Conservation (phyloP, 257 asterid genomes). For the Apocynum venetum region DNA sequence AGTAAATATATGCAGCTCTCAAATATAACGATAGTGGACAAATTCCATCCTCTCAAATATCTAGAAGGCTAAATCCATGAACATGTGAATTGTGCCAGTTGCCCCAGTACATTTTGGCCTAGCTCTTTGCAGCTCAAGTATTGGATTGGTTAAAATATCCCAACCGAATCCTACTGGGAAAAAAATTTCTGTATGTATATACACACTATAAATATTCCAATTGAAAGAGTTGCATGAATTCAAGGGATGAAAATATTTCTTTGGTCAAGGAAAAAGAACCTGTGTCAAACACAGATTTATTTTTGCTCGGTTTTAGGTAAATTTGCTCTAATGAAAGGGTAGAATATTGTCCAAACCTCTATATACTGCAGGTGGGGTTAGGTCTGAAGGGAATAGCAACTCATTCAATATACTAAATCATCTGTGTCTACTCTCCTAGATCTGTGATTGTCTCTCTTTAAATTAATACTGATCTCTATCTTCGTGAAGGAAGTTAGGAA, state of each 20-base stretch:
- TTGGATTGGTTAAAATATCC: not conserved
- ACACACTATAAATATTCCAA: too few species aligned
- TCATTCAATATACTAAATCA: not conserved
- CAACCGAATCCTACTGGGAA: not conserved
- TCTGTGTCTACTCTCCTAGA: not conserved
- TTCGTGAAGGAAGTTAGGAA: not conserved
- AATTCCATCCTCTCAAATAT: not conserved
- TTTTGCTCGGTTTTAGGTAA: not conserved
- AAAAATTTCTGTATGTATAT: too few species aligned
- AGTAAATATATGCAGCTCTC: too few species aligned
- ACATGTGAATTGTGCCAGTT: not conserved
- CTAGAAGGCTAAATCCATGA: not conserved
- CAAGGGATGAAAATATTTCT: not conserved
- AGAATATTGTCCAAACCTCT: not conserved
- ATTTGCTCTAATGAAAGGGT: not conserved
- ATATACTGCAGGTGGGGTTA: not conserved
- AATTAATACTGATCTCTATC: not conserved
- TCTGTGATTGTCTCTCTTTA: not conserved
- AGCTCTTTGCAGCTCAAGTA: not conserved
- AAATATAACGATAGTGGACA: not conserved
- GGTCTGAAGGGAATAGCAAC: not conserved
- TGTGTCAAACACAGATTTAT: not conserved
- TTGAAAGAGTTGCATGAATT: not conserved
- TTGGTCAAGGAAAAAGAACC: not conserved
- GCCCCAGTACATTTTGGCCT: not conserved